phyloP scores from a whole-genome alignment of 306 rosid species.

The Pterocarpus santalinus region DNA sequence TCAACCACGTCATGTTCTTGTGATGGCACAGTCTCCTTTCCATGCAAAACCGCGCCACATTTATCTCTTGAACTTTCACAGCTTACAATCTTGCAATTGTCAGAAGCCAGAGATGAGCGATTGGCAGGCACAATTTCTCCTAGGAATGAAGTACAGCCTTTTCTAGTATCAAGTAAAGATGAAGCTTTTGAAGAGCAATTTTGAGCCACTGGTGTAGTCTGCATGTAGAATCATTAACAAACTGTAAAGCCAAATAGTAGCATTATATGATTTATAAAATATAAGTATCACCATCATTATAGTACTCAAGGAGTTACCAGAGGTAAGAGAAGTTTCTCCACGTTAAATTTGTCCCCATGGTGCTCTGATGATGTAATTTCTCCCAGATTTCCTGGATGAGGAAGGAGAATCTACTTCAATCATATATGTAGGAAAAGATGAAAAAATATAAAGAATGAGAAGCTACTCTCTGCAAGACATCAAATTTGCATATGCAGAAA shows the following conservation, averaged over 20 bases:
- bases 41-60: conserved; percentile 46
- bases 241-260: conserved; percentile 38
- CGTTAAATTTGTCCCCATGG: conserved; percentile 44
- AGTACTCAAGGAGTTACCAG: conserved; percentile 56
- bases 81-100: conserved; percentile 52
- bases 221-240: conserved; percentile 54
- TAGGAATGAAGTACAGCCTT: conserved; percentile 48
- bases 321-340: conserved; percentile 51
- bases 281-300: conserved; percentile 1
- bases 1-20: conserved; percentile 54
- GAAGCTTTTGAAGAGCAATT: conserved; percentile 53
- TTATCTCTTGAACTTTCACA: conserved; percentile 52
- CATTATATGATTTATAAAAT: conserved; percentile 33
- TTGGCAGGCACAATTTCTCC: conserved; percentile 83
- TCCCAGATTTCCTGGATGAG: conserved; percentile 54
- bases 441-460: conserved; percentile 11
- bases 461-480: conserved; percentile 39
- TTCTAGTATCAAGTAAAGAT: conserved; percentile 50
- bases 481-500: conserved; percentile 43
- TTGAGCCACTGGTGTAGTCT: conserved; percentile 58
- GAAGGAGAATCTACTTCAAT: conserved; percentile 37
- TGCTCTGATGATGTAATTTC: conserved; percentile 55
- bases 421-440: conserved; percentile 28
- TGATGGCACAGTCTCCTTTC: conserved; percentile 52
- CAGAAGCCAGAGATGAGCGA: conserved; percentile 72